Evolutionary conservation across 306 rosid genomes (phyloP).

Genomic region (Vigna hirtella): DNA sequence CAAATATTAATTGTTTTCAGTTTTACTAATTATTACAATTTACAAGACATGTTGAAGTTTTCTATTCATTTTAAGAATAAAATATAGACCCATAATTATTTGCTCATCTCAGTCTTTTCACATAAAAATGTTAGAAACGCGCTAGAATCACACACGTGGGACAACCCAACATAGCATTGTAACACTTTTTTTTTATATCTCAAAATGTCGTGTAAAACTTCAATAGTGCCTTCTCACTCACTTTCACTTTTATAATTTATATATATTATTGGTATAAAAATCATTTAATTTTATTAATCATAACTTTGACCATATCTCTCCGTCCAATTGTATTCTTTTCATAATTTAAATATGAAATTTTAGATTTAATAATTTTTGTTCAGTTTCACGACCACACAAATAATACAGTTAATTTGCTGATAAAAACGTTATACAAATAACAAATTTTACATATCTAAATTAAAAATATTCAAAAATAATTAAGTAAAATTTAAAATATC

Average conservation of each 20-base stretch:
- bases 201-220: background rate
- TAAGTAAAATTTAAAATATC: no score
- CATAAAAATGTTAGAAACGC: background rate
- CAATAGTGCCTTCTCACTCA: background rate
- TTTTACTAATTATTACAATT: background rate
- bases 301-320: no score
- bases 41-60: background rate
- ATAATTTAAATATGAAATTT: no score
- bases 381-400: no score
- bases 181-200: background rate
- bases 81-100: background rate
- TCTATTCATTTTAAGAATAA: background rate
- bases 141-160: background rate
- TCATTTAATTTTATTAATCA: no score
- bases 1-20: background rate
- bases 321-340: no score
- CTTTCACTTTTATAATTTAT: background rate
- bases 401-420: no score
- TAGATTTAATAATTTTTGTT: no score
- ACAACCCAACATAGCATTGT: background rate
- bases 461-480: no score
- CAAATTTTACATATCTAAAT: no score
- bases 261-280: no score
- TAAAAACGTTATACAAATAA: no score
- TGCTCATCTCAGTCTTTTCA: background rate